Percentiles rank a stretch among this genome's conserved stretches.
These are phyloP conservation scores for Melanomma pulvis-pyrius DNA, from an alignment of 495 filamentous ascomycete genomes.

Conservation along the genomic window DNA sequence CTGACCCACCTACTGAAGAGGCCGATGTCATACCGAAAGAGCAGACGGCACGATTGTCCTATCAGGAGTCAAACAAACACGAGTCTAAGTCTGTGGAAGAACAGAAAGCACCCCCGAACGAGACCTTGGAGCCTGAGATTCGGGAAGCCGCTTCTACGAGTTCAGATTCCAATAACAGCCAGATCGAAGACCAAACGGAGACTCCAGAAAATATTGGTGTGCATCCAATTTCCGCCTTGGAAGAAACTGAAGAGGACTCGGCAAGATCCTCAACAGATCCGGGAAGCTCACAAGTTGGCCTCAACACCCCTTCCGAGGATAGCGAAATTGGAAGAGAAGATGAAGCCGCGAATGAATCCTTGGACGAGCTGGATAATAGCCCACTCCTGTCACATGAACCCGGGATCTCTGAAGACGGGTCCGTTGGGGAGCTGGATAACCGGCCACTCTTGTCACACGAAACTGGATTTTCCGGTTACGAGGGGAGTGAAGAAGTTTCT, in stretches of 20 bases:
- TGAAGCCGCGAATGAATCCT: neutral
- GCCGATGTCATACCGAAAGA: neutral
- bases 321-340: neutral
- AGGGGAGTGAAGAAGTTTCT: neutral
- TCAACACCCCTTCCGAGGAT: neutral
- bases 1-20: conserved; percentile 5
- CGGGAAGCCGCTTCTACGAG: too few relatives aligned
- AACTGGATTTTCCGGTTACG: conserved; percentile 9
- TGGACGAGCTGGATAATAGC: neutral
- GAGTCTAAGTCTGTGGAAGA: too few relatives aligned
- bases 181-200: too few relatives aligned
- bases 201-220: neutral
- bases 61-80: too few relatives aligned
- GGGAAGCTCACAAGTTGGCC: neutral
- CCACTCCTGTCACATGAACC: neutral
- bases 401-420: neutral
- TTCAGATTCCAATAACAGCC: too few relatives aligned
- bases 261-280: neutral
- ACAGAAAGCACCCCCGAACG: neutral
- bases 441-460: conserved; percentile 8
- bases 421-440: conserved; percentile 9
- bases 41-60: neutral
- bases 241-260: conserved; percentile 10
- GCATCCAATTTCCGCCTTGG: neutral
- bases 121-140: neutral